Percentiles rank a stretch among this genome's conserved stretches.
Conservation (phyloP, 495 filamentous ascomycete species). For the Penicillium silybi region DNA sequence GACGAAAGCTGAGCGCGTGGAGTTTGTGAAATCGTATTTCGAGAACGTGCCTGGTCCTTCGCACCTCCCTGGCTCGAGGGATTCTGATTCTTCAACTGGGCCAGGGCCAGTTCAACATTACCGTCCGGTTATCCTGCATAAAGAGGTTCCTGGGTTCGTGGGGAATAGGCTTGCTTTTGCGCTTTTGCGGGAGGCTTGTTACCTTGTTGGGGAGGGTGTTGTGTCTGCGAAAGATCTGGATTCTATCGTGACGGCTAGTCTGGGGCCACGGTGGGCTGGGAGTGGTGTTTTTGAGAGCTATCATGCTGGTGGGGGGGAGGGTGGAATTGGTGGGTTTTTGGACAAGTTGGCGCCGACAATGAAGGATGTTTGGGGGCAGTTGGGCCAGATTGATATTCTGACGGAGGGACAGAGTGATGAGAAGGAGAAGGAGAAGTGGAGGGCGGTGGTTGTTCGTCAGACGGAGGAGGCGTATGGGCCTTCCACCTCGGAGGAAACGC, state of each 20-base stretch:
- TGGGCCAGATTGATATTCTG: slow-evolving; percentile 37
- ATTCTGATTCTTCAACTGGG: too few species aligned
- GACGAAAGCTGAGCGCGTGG: slow-evolving; percentile 36
- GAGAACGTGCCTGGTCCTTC: slow-evolving; percentile 34
- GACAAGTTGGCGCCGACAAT: slow-evolving; percentile 55
- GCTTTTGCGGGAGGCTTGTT: slow-evolving; percentile 43
- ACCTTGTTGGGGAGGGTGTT: slow-evolving; percentile 45
- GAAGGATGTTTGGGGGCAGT: slow-evolving; percentile 50
- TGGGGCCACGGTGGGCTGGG: slow-evolving; percentile 55
- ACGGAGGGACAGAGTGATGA: slow-evolving; percentile 31
- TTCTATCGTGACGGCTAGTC: slow-evolving; percentile 41
- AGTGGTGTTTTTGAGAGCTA: slow-evolving; percentile 59
- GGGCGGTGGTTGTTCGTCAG: slow-evolving; percentile 32
- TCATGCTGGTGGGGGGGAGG: slow-evolving; percentile 55
- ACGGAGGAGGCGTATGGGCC: slow-evolving; percentile 36
- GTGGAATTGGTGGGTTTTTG: slow-evolving; percentile 52
- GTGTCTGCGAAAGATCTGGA: slow-evolving; percentile 45
- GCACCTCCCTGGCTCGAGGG: neutral
- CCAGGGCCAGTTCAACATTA: slow-evolving; percentile 11
- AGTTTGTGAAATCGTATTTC: slow-evolving; percentile 49
- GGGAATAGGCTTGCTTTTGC: slow-evolving; percentile 49
- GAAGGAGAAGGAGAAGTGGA: slow-evolving; percentile 36
- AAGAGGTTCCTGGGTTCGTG: slow-evolving; percentile 53
- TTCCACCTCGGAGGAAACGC: slow-evolving; percentile 11
- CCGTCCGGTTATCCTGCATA: slow-evolving; percentile 48